phyloP scores from a whole-genome alignment of 2,329 filamentous ascomycete species.

The Fusarium incarnatum region DNA sequence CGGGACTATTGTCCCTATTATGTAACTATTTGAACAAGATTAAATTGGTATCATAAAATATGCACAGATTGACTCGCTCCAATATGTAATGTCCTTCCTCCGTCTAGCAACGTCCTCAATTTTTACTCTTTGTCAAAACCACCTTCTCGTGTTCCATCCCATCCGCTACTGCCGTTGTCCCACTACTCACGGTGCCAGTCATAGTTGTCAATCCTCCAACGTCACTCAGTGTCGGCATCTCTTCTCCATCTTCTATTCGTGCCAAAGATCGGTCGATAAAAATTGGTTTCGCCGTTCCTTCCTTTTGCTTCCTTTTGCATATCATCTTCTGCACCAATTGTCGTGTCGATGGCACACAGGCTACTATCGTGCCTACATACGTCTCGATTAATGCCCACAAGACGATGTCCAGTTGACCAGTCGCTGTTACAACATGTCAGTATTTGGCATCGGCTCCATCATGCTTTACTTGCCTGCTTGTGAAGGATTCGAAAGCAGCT shows the following conservation, averaged over 20 bases:
- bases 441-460: accelerated
- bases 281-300: accelerated
- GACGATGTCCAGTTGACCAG: background rate
- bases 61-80: too few relatives aligned
- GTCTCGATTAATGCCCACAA: background rate
- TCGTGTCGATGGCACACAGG: background rate
- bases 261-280: background rate
- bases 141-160: background rate
- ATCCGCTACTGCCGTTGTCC: background rate
- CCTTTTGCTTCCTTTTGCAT: accelerated
- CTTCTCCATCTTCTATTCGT: background rate
- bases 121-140: too few relatives aligned
- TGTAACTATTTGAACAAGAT: too few relatives aligned
- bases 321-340: background rate
- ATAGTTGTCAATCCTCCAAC: background rate
- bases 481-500: background rate
- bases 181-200: background rate
- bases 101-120: too few relatives aligned
- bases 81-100: too few relatives aligned
- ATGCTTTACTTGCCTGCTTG: background rate
- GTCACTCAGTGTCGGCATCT: background rate
- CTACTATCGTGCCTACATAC: background rate
- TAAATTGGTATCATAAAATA: too few relatives aligned
- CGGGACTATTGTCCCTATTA: too few relatives aligned
- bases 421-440: background rate